These are phyloP conservation scores for Colletotrichum tropicale DNA, from an alignment of 2,329 filamentous ascomycete species.

Conservation along the genomic window DNA sequence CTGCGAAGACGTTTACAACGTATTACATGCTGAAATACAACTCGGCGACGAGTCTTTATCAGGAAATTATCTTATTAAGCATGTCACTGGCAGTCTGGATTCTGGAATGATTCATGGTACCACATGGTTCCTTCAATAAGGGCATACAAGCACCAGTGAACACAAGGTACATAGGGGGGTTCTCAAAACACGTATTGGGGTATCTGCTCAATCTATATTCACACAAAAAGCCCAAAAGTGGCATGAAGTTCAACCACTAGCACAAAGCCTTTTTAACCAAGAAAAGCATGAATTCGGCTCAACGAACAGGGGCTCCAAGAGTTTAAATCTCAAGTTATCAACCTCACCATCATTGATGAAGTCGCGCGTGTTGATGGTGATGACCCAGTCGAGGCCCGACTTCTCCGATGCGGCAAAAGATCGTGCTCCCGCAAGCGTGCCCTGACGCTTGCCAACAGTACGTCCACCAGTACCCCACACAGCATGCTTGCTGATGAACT, in stretches of 20 bases:
- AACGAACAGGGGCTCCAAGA: neutral
- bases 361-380: conserved; percentile 6
- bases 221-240: neutral
- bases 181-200: neutral
- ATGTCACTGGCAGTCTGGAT: too few species aligned
- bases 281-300: neutral
- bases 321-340: neutral
- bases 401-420: neutral
- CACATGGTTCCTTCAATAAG: too few species aligned
- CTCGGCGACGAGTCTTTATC: too few species aligned
- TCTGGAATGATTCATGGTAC: too few species aligned
- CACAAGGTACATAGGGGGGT: neutral
- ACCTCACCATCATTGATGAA: neutral
- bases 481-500: conserved; percentile 18
- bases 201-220: neutral
- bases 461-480: neutral
- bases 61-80: too few species aligned
- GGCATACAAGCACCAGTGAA: fast-evolving
- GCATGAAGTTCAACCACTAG: neutral
- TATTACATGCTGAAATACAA: too few species aligned
- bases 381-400: conserved; percentile 6
- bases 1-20: too few species aligned
- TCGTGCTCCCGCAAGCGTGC: neutral
- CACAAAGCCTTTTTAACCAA: neutral
- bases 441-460: neutral